Conservation (phyloP, 306 rosid genomes). For the Calophaca sinica region DNA sequence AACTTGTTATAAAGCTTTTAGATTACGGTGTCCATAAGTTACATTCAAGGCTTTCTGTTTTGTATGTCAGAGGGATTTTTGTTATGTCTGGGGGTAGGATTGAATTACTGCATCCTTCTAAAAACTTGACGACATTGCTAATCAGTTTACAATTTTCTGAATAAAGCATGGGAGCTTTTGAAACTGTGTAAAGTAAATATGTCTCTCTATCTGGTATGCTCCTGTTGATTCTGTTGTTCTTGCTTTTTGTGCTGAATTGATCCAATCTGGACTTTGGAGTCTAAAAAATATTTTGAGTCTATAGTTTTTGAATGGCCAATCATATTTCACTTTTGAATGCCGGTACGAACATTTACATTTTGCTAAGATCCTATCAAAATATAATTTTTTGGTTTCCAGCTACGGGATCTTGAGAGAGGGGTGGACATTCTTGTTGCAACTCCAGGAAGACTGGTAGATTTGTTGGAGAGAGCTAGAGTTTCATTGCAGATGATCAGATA, state of each 20-base stretch:
- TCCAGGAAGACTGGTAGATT: conserved; percentile 95
- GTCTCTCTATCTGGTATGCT: conserved; percentile 9
- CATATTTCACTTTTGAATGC: conserved; percentile 19
- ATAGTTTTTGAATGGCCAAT: not conserved
- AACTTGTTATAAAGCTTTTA: not conserved
- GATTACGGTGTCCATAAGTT: not conserved
- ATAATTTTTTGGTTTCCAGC: conserved; percentile 51
- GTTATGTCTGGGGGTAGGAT: not conserved
- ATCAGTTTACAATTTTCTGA: not conserved
- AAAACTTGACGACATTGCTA: not conserved
- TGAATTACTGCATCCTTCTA: not conserved
- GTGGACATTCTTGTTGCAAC: conserved; percentile 97
- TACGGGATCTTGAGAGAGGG: conserved; percentile 91
- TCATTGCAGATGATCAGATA: conserved; percentile 70
- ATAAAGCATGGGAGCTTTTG: not conserved
- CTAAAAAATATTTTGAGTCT: too few species aligned
- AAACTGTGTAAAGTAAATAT: conserved; percentile 3
- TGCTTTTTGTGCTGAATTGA: not conserved
- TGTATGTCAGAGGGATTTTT: not conserved
- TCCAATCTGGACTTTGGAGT: conserved; percentile 4
- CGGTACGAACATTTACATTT: not conserved
- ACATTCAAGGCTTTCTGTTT: not conserved
- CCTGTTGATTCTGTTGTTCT: not conserved
- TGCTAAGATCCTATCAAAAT: conserved; percentile 36
- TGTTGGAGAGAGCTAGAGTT: conserved; percentile 88